phyloP scores from a whole-genome alignment of 2,329 filamentous ascomycete species.

The Fusarium begoniae region DNA sequence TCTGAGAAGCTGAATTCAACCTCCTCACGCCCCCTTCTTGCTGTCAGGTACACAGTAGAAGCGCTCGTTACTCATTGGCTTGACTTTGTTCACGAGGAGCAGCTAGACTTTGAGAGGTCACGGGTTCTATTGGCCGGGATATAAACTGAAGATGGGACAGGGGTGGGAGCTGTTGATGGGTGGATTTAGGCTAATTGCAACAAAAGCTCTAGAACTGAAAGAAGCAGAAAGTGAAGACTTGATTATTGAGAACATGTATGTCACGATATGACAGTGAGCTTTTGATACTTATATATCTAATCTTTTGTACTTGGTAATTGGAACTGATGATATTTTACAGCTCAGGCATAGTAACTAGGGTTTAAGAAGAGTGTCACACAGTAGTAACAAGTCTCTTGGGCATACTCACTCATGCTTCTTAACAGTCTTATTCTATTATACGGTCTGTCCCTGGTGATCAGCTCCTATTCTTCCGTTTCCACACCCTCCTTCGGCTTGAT shows the following conservation, averaged over 20 bases:
- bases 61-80: conserved; percentile 38
- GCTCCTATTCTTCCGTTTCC: conserved; percentile 5
- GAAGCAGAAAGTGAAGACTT: background rate
- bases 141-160: conserved; percentile 1
- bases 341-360: background rate
- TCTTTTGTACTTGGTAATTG: background rate
- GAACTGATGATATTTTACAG: background rate
- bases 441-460: background rate
- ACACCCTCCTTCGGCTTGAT: conserved; percentile 11
- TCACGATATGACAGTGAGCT: background rate
- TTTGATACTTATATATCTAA: background rate
- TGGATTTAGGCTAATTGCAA: conserved; percentile 38
- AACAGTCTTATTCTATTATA: background rate
- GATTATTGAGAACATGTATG: background rate
- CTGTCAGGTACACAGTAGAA: conserved; percentile 23
- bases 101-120: conserved; percentile 1
- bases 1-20: background rate
- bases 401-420: background rate
- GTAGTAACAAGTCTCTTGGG: background rate
- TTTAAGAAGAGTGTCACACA: background rate
- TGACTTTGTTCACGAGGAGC: conserved; percentile 28
- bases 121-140: conserved; percentile 32
- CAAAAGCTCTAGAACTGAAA: conserved; percentile 1
- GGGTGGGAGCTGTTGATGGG: background rate
- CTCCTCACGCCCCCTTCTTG: background rate